Percentiles rank a stretch among this genome's conserved stretches.
phyloP scores from a whole-genome alignment of 106 monocot genomes.

The Acanthochlamys bracteata region DNA sequence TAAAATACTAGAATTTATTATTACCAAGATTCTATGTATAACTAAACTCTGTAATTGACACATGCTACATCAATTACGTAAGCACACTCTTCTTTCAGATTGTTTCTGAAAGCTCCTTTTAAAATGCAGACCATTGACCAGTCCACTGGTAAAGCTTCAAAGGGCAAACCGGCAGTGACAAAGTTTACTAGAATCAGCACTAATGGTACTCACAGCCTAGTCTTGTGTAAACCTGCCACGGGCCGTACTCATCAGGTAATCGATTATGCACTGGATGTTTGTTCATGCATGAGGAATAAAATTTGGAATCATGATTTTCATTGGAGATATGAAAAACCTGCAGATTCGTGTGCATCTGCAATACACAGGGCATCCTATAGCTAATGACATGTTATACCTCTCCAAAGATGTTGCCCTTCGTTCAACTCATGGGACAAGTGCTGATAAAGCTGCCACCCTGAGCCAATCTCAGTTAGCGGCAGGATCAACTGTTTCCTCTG shows the following conservation, averaged over 20 bases:
- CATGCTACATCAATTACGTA: too few species aligned
- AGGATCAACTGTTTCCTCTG: neutral
- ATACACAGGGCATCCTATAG: conserved; percentile 74
- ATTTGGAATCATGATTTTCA: too few species aligned
- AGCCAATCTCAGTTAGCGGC: conserved; percentile 4
- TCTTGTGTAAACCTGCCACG: conserved; percentile 79
- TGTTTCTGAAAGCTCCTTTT: too few species aligned
- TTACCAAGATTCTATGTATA: too few species aligned
- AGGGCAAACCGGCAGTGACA: conserved; percentile 80
- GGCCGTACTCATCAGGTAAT: conserved; percentile 92
- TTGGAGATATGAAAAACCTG: conserved; percentile 10
- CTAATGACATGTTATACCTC: conserved; percentile 72
- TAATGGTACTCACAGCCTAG: conserved; percentile 67
- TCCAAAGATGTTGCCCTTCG: conserved; percentile 30
- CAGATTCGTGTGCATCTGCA: conserved; percentile 98
- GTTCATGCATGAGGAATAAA: too few species aligned
- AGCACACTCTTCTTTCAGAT: too few species aligned
- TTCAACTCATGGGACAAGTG: conserved; percentile 37
- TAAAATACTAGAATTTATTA: too few species aligned
- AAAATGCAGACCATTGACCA: conserved; percentile 24
- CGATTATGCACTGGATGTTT: neutral
- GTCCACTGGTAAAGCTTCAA: conserved; percentile 14
- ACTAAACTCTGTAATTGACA: too few species aligned
- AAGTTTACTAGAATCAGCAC: conserved; percentile 73
- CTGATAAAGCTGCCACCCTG: conserved; percentile 29